Base-by-base conservation (phyloP, 305 asterid species). In the Caryopteris hybrid region DNA sequence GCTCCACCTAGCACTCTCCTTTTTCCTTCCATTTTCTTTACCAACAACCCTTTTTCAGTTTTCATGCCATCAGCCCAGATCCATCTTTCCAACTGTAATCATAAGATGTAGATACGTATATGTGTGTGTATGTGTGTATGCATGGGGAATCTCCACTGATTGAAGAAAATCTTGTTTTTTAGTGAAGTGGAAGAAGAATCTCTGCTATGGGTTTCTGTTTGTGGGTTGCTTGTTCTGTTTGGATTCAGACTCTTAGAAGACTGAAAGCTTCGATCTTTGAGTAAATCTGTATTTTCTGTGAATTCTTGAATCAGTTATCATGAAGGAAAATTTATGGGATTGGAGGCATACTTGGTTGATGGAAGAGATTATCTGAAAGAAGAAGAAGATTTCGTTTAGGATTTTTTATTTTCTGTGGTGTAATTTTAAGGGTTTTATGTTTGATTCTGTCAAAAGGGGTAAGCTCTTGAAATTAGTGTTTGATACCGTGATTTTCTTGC, bases 11-110 rank as follows among this genome's bases (percentile, higher is more conserved):
- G 53, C 81, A 72, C 79, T 61, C 80, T 45, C 53, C 64, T 46
- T 55, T 52, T 25, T 18, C 17, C 56, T 74, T 64, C 69, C 59
- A 14, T 75, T 69, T 71, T 54, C 84, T 78, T 69, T 60, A 75
- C 81, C 88, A 80, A 75, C 80, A 51, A 65, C 76, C 52, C 61
- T 66, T 75, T 83, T 73, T 68, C 79, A 56, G 72, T 67, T 70
- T 66, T 64, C 75, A 76, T 70, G 62, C 63, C 81, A 74, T 61
- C 71, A 57, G 12, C 73, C 73, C 78, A 80, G 84, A 80, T 83
- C 84, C 86, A 76, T 74, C 69, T 68, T 48, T 21, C 57, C 69
- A 57, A 5, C 64, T 47, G 50, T 18, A 69, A 72, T 72, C 72
- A 57, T 64, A 25, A 11, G 66, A 14, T 29, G 23, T 58, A 16